Evolutionary conservation across 2,329 filamentous ascomycete genomes (phyloP), one percentile per base, ranked within the genome.

Genomic region (Epichloe amarillans): DNA sequence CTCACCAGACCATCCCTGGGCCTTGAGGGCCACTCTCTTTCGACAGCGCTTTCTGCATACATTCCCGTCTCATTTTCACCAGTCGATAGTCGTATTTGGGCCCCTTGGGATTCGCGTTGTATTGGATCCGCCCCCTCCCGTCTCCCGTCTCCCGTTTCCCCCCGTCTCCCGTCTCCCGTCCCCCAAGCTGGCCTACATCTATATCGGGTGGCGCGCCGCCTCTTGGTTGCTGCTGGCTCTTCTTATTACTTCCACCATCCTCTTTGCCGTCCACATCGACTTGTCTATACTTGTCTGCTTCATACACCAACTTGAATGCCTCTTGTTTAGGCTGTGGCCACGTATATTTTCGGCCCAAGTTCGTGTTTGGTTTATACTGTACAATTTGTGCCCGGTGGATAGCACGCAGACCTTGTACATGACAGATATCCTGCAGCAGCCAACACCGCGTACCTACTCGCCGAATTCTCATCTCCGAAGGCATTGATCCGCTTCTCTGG

Each of bases 1-100:
- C 62, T 61, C 56, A 53, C 52, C 50, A 55, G 46, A 53, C 54
- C 54, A 61, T 63, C 63, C 64, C 62, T 65, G 55, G 51, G 52
- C 44, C 40, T 56, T 54, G 55, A 60, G 57, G 58, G 59, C 53
- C 56, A 53, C 53, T 53, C 37, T 36, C 49, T 49, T 21, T 51
- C 48, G 53, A 49, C 54, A 47, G 46, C 50, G 17, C 52, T 48
- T 50, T 35, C 46, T 47, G 41, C 50, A 50, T 53, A 47, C 55
- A 56, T 56, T 56, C 49, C 49, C 48, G 45, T 35, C 48, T 47
- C 39, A 39, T 35, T 41, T 26, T 48, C 12, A 36, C 42, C 46
- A 17, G 21, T 40, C 40, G 12, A 51, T 48, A 42, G 49, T 46
- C 30, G 43, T 46, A 38, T 41, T 37, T 21, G 37, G 41, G 21